phyloP scores from a whole-genome alignment of 306 rosid species.

The Lupinus albus region DNA sequence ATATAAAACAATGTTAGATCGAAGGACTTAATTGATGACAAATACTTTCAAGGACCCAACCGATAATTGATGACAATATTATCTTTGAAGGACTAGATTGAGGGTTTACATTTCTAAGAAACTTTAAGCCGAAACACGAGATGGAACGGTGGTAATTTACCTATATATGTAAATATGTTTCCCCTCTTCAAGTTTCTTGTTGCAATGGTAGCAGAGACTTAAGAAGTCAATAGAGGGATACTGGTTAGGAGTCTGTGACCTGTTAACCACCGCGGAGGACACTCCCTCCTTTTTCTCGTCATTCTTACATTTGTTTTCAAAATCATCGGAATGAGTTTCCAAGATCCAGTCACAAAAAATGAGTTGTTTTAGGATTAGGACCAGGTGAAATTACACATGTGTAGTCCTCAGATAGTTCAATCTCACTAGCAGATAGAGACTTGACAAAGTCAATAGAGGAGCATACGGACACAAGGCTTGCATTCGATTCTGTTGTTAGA shows the following conservation, averaged over 20 bases:
- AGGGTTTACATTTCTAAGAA: neutral
- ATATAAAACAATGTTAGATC: too few relatives aligned
- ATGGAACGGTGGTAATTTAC: conserved; percentile 42
- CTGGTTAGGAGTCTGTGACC: conserved; percentile 38
- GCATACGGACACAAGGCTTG: conserved; percentile 44
- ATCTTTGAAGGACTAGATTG: too few relatives aligned
- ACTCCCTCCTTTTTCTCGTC: conserved; percentile 45
- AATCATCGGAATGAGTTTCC: conserved; percentile 52
- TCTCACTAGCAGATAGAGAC: conserved; percentile 67
- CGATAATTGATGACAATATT: too few relatives aligned
- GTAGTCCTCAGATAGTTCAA: conserved; percentile 89
- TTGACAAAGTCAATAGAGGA: conserved; percentile 47
- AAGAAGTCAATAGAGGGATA: conserved; percentile 57
- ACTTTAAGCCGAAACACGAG: conserved; percentile 8
- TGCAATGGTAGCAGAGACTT: conserved; percentile 68
- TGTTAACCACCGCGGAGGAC: conserved; percentile 1
- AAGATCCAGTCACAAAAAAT: conserved; percentile 80
- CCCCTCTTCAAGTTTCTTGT: conserved; percentile 79
- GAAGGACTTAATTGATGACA: too few relatives aligned
- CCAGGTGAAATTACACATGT: conserved; percentile 88
- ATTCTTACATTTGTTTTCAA: conserved; percentile 35
- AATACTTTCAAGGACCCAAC: too few relatives aligned
- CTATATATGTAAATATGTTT: conserved; percentile 88
- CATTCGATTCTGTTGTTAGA: conserved; percentile 30
- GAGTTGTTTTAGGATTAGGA: conserved; percentile 78